A percentile compares a stretch with the other conserved stretches of the same genome.
Evolutionary conservation across 305 asterid species (phyloP).

Genomic region (Fraxinus sp.): DNA sequence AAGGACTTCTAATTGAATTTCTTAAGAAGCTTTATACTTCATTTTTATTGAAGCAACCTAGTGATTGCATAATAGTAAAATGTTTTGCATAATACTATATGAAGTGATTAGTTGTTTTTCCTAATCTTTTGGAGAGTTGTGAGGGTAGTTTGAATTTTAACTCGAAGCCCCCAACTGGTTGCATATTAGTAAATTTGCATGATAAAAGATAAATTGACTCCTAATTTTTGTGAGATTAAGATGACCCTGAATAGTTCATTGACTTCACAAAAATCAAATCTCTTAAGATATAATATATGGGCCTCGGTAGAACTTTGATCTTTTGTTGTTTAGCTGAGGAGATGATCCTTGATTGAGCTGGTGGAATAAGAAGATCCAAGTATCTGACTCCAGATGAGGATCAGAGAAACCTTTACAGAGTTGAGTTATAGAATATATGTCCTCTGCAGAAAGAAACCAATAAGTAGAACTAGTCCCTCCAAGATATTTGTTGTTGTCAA

Average conservation of each 20-base stretch:
- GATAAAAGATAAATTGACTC: not conserved
- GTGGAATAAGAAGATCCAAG: not conserved
- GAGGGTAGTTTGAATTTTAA: not conserved
- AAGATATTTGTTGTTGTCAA: not conserved
- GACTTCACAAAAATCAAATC: not conserved
- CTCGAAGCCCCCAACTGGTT: not conserved
- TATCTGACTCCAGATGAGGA: not conserved
- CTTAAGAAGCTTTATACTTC: not conserved
- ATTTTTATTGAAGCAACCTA: not conserved
- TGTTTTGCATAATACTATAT: not conserved
- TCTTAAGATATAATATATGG: not conserved
- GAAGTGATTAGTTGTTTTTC: not conserved
- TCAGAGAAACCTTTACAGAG: not conserved
- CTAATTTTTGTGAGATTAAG: not conserved
- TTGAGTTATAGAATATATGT: not conserved
- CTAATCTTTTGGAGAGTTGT: not conserved
- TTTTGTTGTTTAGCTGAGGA: not conserved
- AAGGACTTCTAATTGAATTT: not conserved
- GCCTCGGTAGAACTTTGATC: not conserved
- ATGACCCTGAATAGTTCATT: not conserved
- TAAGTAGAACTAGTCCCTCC: not conserved
- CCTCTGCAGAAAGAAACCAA: not conserved
- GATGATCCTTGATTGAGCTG: not conserved
- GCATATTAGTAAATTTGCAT: not conserved
- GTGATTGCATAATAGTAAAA: not conserved